Evolutionary conservation across 768 basidiomycete species (phyloP), one percentile per base, ranked within the genome.

Genomic region (Pleurotus djamor): DNA sequence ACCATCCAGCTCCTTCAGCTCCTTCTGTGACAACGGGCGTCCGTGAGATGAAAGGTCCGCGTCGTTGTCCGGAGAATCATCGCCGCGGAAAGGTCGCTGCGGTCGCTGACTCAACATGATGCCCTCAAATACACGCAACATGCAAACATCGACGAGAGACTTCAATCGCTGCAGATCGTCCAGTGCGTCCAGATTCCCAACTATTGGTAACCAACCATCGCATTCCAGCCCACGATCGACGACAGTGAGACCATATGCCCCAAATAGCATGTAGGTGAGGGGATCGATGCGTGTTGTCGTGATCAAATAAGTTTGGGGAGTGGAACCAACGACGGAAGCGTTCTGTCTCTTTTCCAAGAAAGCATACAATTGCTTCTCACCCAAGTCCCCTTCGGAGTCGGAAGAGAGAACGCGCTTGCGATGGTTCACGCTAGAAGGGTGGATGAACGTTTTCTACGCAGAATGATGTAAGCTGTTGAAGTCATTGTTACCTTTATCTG

Each of bases 51-150:
- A 72, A 52, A 80, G 78, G 32, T 82, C 83, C 60, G 85, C 87
- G 54, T 83, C 83, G 4, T 81, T 84, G 3, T 78, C 77, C 68
- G 90, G 91, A 45, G 81, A 80, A 66, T 78, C 75, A 7, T 12
- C 16, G 7, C n/a, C 45, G 76, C 64, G 4, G 70, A 68, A 16
- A 75, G 59, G n/a, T 61, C 67, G 69, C 59, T 67, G 69, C 44
- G 72, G 71, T 55, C 72, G 73, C 50, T 74, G 72, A 44, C 74
- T 73, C 72, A 79, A 78, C 55, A 77, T 78, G 57, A 96, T 88
- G 17, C 94, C 94, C 65, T 96, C 91, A 64, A 92, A 98, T 5
- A 97, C 92, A 44, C 96, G 86, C 50, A 94, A 75, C 86, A 97
- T 87, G 66, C 89, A 93, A 2, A 77, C 77, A 64, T 96, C 93